Percentiles rank a stretch among this genome's conserved stretches.
phyloP scores from a whole-genome alignment of 139 green algal genomes.

The Asterochloris erici region DNA sequence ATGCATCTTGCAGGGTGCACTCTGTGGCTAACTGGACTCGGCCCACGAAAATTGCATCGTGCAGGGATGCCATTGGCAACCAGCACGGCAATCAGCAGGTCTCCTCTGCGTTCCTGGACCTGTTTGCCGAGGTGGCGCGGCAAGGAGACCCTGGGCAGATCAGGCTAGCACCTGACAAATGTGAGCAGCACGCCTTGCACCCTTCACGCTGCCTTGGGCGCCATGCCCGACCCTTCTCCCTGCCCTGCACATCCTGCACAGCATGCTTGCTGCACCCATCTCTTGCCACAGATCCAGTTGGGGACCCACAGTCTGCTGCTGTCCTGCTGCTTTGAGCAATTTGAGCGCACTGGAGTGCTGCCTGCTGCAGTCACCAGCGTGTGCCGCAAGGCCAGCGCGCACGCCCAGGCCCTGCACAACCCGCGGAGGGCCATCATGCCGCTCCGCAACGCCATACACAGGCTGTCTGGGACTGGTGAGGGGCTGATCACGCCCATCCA shows the following conservation, averaged over 20 bases:
- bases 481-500: slow-evolving; percentile 84
- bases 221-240: too few species aligned
- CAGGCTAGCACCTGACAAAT: slow-evolving; percentile 50
- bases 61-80: too few species aligned
- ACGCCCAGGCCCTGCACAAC: slow-evolving; percentile 25
- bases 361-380: slow-evolving; percentile 51
- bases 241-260: too few species aligned
- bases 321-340: background rate
- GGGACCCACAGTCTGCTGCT: background rate
- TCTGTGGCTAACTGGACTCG: too few species aligned
- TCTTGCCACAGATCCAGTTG: background rate
- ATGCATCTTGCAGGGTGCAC: too few species aligned
- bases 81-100: too few species aligned
- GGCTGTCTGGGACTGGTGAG: slow-evolving; percentile 38
- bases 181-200: slow-evolving; percentile 32
- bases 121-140: too few species aligned
- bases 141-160: slow-evolving; percentile 45
- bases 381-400: slow-evolving; percentile 52
- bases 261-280: background rate
- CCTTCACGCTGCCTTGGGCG: too few species aligned
- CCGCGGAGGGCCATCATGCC: slow-evolving; percentile 55
- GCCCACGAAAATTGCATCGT: too few species aligned
- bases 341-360: background rate
- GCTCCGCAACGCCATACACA: slow-evolving; percentile 52
- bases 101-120: too few species aligned